Evolutionary conservation across 257 asterid genomes (phyloP), one percentile per base, ranked within the genome.

Genomic region (Solanum bulbocastanum): DNA sequence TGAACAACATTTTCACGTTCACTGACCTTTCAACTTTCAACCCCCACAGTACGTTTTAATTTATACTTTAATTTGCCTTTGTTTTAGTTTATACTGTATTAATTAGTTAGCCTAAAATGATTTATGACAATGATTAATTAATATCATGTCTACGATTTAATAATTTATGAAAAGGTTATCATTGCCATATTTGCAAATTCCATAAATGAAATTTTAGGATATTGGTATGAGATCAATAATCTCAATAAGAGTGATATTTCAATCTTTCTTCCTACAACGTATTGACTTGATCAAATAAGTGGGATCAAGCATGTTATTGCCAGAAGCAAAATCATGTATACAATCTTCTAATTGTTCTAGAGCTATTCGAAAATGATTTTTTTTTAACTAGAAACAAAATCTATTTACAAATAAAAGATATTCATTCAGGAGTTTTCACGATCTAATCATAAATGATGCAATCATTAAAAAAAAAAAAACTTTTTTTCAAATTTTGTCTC

Each of bases 381-480:
- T 32, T n/a, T 65, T 4, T 65, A 65, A 11, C 6, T 0, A 2
- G 0, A 23, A 65, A 65, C 33, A 32, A 65, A n/a, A 62, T 20
- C 8, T 1, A n/a, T 3, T 20, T 52, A 35, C 9, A 18, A 4
- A 52, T 16, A 22, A 7, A 37, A 2, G 10, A 2, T 39, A 39
- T 10, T 3, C 9, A 39, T 60, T 9, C 22, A 0, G 6, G 1
- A 32, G 3, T 15, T 71, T 32, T 71, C 25, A 0, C 6, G 16
- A 71, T 6, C 7, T 25, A 32, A 16, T 71, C 42, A 3, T 71
- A 71, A 16, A 3, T 1, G 39, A 71, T 32, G n/a, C 1, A 8
- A 32, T 71, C 6, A 71, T 32, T 1, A 8, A 71, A 30, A 5
- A 18, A 30, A 14, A 30, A 30, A 1, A 30, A n/a, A n/a, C n/a